These are phyloP conservation scores for Arthrobotrys entomopaga DNA, from an alignment of 2,329 filamentous ascomycete genomes.

Conservation along the genomic window DNA sequence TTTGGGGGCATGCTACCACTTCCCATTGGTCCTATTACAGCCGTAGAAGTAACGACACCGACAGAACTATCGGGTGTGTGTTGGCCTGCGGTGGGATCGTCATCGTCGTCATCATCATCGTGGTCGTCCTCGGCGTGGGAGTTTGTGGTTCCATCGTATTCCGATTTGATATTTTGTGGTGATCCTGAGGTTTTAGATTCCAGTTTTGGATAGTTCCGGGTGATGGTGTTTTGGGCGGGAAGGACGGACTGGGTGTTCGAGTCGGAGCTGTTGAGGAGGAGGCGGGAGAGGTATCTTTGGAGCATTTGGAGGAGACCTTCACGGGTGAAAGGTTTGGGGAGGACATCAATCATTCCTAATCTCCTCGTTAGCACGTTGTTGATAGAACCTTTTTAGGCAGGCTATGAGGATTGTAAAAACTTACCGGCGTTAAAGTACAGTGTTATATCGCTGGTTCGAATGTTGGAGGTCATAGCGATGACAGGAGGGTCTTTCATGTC, in stretches of 20 bases:
- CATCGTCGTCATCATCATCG: slow-evolving; percentile 36
- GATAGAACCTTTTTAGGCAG: background rate
- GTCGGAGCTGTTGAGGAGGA: slow-evolving; percentile 67
- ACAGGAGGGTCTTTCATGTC: slow-evolving; percentile 74
- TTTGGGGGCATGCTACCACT: too few relatives aligned
- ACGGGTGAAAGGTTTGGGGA: slow-evolving; percentile 95
- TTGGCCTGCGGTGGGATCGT: slow-evolving; percentile 20
- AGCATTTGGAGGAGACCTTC: slow-evolving; percentile 85
- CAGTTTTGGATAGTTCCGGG: slow-evolving; percentile 8
- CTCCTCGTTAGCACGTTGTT: slow-evolving; percentile 54
- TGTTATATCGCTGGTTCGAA: slow-evolving; percentile 92
- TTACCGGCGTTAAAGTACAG: slow-evolving; percentile 97
- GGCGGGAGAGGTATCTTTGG: slow-evolving; percentile 77
- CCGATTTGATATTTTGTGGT: slow-evolving; percentile 34
- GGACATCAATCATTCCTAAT: slow-evolving; percentile 95
- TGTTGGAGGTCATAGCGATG: slow-evolving; percentile 98
- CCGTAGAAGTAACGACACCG: slow-evolving; percentile 18
- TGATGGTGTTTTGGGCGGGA: background rate
- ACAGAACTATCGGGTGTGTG: slow-evolving; percentile 42
- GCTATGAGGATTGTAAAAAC: slow-evolving; percentile 59
- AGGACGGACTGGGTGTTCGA: slow-evolving; percentile 60
- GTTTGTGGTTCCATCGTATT: slow-evolving; percentile 40
- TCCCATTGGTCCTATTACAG: background rate
- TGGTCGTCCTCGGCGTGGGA: slow-evolving; percentile 41
- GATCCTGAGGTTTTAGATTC: slow-evolving; percentile 27